Base-by-base conservation (phyloP, 2,329 filamentous ascomycete species). In the Fusarium sp. region DNA sequence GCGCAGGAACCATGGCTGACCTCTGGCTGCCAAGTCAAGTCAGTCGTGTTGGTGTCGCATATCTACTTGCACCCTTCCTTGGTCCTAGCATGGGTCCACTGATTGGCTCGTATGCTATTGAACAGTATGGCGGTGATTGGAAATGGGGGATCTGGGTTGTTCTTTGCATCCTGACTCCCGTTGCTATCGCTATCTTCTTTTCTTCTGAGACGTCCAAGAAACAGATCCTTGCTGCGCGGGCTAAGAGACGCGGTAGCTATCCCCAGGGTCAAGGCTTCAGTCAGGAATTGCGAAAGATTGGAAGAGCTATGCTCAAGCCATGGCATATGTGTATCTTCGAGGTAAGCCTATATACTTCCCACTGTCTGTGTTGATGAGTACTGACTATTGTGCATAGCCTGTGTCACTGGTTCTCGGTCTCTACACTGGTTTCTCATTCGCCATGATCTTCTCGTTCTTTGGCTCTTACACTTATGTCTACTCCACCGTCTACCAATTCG, bases 371-470 rank as follows among this genome's bases (percentile, higher is more conserved):
- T 1, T 8, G 3, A 25, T 6, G 5, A 1, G 3, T 13, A 46
- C 38, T 64, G 22, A 62, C 10, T 1, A 13, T n/a, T 6, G 2
- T 10, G 7, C 16, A 2, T 6, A 66, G 63, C 53, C 59, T 5
- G 54, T 65, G 2, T 58, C 59, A 2, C 27, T 66, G 4, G 47
- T 38, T 30, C 48, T 67, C 0, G 54, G 60, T 5, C 53, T 67
- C 2, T 67, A 67, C 13, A 54, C 22, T 16, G 63, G 47, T 13
- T 67, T 59, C 10, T 51, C 40, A 1, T 65, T 65, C 7, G 54
- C 60, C 6, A 60, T 67, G 63, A 65, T 67, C 8, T 67, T 67
- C 8, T 65, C 53, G 5, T 67, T 65, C 60, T 67, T 65, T 11
- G 48, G 48, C 3, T 65, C 48, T 4, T 58, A 58, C 16, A 24